A percentile compares a stretch with the other conserved stretches of the same genome.
These are phyloP conservation scores for Stygiomarasmius scandens DNA, from an alignment of 1,284 basidiomycete genomes.

Conservation along the genomic window DNA sequence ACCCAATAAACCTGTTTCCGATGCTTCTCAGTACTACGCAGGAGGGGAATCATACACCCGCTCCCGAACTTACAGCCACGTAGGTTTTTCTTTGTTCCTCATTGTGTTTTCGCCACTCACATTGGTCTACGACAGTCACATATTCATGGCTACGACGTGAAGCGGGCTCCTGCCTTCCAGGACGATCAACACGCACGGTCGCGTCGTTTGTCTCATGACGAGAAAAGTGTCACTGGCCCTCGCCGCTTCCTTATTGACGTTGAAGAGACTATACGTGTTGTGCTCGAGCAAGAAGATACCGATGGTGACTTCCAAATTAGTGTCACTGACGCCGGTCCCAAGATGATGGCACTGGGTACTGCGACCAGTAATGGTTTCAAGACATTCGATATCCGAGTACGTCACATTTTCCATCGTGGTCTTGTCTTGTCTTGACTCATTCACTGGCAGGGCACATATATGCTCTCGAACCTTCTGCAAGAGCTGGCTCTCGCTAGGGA, in stretches of 20 bases:
- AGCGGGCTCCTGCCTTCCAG: conserved; percentile 67
- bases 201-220: conserved; percentile 85
- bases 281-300: conserved; percentile 98
- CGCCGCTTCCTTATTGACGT: conserved; percentile 96
- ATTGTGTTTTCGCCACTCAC: conserved; percentile 12
- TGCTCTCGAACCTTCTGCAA: conserved; percentile 98
- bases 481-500: conserved; percentile 97
- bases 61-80: conserved; percentile 83
- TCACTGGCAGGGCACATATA: conserved; percentile 83
- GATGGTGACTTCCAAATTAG: conserved; percentile 97
- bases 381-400: conserved; percentile 90
- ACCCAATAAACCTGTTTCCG: conserved; percentile 5
- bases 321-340: conserved; percentile 95
- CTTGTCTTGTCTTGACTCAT: not conserved
- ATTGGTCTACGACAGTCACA: conserved; percentile 49
- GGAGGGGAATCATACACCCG: conserved; percentile 75
- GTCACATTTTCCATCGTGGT: conserved; percentile 30
- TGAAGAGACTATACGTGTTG: conserved; percentile 96
- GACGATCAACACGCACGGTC: conserved; percentile 73
- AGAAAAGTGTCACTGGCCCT: conserved; percentile 71
- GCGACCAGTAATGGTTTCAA: conserved; percentile 98
- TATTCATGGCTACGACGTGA: conserved; percentile 67
- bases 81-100: conserved; percentile 35
- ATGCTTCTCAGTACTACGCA: conserved; percentile 84
- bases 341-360: conserved; percentile 94